Evolutionary conservation across 2,329 filamentous ascomycete species (phyloP).

Genomic region (Rachicladosporium sp.): DNA sequence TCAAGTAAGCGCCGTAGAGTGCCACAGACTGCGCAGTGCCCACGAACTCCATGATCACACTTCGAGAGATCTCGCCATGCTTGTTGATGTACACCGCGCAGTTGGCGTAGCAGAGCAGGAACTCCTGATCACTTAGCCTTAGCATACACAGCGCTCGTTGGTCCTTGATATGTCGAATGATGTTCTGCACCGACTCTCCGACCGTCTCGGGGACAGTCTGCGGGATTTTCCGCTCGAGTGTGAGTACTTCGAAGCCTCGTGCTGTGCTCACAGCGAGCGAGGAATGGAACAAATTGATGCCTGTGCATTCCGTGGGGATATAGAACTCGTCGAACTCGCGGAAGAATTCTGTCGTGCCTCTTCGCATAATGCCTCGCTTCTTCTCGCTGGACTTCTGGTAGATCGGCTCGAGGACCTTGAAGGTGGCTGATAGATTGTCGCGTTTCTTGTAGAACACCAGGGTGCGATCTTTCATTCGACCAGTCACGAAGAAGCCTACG

Average conservation of each 20-base stretch:
- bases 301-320: constrained; percentile 87
- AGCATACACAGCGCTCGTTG: constrained; percentile 93
- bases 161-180: constrained; percentile 68
- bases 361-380: constrained; percentile 56
- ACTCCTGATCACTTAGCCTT: constrained; percentile 75
- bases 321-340: constrained; percentile 98
- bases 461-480: constrained; percentile 91
- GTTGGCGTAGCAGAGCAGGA: constrained; percentile 86
- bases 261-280: constrained; percentile 84
- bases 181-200: constrained; percentile 66
- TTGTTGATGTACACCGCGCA: constrained; percentile 98
- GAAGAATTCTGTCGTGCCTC: constrained; percentile 83
- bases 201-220: constrained; percentile 86
- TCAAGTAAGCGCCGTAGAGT: constrained; percentile 79
- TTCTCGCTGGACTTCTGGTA: constrained; percentile 85
- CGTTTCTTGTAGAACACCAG: constrained; percentile 96
- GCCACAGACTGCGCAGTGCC: constrained; percentile 79
- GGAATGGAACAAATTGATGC: constrained; percentile 90
- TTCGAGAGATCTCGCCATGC: constrained; percentile 86
- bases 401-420: constrained; percentile 91
- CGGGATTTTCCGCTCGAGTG: constrained; percentile 90
- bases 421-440: constrained; percentile 74
- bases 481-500: constrained; percentile 91
- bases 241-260: constrained; percentile 90
- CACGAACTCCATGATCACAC: constrained; percentile 98